Evolutionary conservation across 129 eudicot genomes (phyloP).

Genomic region (Chrysanthemum lavandulifolium): DNA sequence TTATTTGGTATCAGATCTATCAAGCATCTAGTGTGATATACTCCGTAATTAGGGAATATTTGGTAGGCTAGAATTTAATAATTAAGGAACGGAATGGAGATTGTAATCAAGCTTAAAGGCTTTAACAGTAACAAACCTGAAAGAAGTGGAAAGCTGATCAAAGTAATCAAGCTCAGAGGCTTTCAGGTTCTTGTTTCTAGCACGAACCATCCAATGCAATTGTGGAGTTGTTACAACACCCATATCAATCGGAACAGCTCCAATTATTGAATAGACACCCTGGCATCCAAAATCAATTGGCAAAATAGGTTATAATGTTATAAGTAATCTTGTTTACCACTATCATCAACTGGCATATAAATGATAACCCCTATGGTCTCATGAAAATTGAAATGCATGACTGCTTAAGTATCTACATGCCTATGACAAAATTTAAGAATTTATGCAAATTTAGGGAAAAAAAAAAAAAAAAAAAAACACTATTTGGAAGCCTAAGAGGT

Average conservation of each 20-base stretch:
- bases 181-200: constrained; percentile 56
- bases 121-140: constrained; percentile 47
- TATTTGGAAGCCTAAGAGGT: no score
- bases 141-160: constrained; percentile 58
- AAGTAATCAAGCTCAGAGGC: constrained; percentile 60
- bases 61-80: neutral
- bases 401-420: neutral
- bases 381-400: neutral
- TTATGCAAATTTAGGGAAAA: no score
- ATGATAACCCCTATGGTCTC: neutral
- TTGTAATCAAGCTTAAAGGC: neutral
- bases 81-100: neutral
- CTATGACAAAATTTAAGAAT: neutral
- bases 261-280: constrained; percentile 77
- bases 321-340: neutral
- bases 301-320: neutral
- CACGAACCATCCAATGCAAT: constrained; percentile 96
- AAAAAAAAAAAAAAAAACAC: no score
- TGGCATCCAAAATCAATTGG: constrained; percentile 20
- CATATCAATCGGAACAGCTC: constrained; percentile 58
- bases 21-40: constrained; percentile 58
- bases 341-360: neutral
- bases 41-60: neutral
- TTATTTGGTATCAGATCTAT: constrained; percentile 62
- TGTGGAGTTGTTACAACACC: constrained; percentile 92